Evolutionary conservation across 768 basidiomycete species (phyloP), one percentile per base, ranked within the genome.

Genomic region (Suillus americanus): DNA sequence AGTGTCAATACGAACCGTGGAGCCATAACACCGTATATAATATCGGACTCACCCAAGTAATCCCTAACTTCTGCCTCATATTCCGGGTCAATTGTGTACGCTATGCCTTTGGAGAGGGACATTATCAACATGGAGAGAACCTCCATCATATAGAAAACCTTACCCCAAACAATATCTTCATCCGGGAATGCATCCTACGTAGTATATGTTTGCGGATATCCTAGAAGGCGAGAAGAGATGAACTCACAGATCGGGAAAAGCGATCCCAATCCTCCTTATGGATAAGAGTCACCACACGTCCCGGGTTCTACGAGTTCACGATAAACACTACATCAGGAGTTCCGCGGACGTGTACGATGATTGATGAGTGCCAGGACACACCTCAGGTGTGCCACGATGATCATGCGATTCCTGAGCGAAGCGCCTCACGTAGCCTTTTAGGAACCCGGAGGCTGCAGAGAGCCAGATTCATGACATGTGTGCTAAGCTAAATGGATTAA

Each of bases 361-460:
- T n/a, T 2, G 64, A 20, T 16, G 55, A 45, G 51, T 33, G 33
- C 46, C 12, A 23, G 23, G 6, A 63, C 76, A 61, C 45, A 91
- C 90, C 80, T 94, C 89, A 3, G 88, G 91, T 0, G 94, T 96
- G 23, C 95, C 95, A 13, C 95, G 84, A 76, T 98, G 95, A 72
- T 98, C 95, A 73, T 94, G 92, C 63, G 94, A 96, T 72, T 86
- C 85, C 77, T 97, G 94, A 0, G 95, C 93, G 70, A 97, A 97
- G 33, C 95, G 81, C 2, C 95, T 85, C 0, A 96, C 92, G 65
- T 94, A 95, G 40, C 92, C 92, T 77, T 95, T 97, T 68, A 97
- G 79, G 71, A 89, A 97, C 12, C 95, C 95, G 0, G 92, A 82
- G 0, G 82, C 92, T 90, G 63, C 40, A 9, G 53, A 54, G n/a